Percentiles rank a stretch among this genome's conserved stretches.
Conservation (phyloP, 352 stramenopile genomes). For the Globisporangium rhizosaccharum region DNA sequence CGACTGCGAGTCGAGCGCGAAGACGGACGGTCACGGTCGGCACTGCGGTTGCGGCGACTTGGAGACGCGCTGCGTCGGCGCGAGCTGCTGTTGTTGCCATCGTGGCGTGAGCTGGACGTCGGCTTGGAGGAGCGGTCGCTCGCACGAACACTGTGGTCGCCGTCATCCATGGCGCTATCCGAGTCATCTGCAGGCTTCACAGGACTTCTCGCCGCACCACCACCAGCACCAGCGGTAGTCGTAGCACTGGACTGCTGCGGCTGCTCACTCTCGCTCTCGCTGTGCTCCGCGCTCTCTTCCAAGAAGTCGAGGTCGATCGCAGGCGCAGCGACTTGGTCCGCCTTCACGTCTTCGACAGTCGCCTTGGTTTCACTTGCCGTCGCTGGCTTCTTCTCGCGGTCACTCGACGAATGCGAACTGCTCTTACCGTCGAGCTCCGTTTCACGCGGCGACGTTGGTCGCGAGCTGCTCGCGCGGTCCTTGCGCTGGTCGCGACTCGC, state of each 20-base stretch:
- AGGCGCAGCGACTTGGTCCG: constrained; percentile 70
- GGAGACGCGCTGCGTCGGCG: constrained; percentile 4
- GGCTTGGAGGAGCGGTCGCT: neutral
- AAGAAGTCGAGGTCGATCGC: constrained; percentile 85
- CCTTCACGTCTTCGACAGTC: constrained; percentile 65
- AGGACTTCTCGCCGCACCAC: neutral
- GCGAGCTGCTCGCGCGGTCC: constrained; percentile 11
- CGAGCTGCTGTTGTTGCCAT: neutral
- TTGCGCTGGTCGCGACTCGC: constrained; percentile 26
- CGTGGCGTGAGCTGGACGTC: neutral
- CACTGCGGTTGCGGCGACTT: constrained; percentile 13
- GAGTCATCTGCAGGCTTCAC: neutral
- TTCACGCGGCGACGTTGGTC: constrained; percentile 8
- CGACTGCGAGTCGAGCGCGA: constrained; percentile 11
- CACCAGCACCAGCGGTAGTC: neutral
- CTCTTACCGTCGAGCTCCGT: constrained; percentile 6
- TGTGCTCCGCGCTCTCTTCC: constrained; percentile 40
- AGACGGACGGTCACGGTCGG: constrained; percentile 6
- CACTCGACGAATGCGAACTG: neutral
- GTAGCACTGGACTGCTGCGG: neutral
- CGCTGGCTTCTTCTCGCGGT: neutral
- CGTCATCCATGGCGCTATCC: neutral
- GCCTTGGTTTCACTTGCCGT: neutral
- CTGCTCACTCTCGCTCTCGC: constrained; percentile 37
- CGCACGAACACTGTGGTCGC: neutral